Percentiles rank a stretch among this genome's conserved stretches.
Evolutionary conservation across 805 yeast species (phyloP).

Genomic region (Candida saitoana): DNA sequence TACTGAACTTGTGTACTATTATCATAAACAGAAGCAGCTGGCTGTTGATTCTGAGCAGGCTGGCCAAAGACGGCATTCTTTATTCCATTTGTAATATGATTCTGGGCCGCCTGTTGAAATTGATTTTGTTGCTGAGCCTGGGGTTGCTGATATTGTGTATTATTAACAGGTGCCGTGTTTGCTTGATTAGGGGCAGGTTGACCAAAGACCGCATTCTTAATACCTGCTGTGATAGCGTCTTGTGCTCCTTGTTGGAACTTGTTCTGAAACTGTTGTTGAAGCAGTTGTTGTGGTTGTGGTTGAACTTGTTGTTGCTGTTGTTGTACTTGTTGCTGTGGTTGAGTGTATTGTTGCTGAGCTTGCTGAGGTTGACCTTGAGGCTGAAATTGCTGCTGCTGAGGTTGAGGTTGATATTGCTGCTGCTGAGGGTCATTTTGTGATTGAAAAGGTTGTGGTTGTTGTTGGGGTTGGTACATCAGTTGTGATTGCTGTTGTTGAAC

Average conservation of each 20-base stretch:
- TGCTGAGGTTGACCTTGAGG: conserved; percentile 3
- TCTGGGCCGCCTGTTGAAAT: not conserved
- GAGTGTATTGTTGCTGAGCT: not conserved
- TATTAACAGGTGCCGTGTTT: not conserved
- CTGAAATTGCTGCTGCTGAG: not conserved
- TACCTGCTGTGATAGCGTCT: not conserved
- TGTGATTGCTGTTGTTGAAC: conserved; percentile 6
- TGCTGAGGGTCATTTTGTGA: conserved; percentile 3
- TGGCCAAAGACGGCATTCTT: conserved; percentile 2
- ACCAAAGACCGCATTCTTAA: not conserved
- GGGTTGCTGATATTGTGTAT: conserved; percentile 8
- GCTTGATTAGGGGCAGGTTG: conserved; percentile 2
- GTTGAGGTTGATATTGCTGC: conserved; percentile 1
- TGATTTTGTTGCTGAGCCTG: conserved; percentile 7
- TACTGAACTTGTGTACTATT: not conserved
- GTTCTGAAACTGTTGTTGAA: conserved; percentile 5
- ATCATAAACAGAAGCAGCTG: not conserved
- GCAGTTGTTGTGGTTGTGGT: conserved; percentile 2
- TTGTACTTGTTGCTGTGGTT: not conserved
- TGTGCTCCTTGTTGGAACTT: conserved; percentile 5
- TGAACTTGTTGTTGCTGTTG: conserved; percentile 1
- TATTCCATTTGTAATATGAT: not conserved
- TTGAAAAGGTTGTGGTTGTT: conserved; percentile 4
- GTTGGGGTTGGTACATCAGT: conserved; percentile 7
- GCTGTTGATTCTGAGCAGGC: conserved; percentile 2